A percentile compares a stretch with the other conserved stretches of the same genome.
These are phyloP conservation scores for Adansonia grandidieri DNA, from an alignment of 441 rosid species.

Conservation along the genomic window DNA sequence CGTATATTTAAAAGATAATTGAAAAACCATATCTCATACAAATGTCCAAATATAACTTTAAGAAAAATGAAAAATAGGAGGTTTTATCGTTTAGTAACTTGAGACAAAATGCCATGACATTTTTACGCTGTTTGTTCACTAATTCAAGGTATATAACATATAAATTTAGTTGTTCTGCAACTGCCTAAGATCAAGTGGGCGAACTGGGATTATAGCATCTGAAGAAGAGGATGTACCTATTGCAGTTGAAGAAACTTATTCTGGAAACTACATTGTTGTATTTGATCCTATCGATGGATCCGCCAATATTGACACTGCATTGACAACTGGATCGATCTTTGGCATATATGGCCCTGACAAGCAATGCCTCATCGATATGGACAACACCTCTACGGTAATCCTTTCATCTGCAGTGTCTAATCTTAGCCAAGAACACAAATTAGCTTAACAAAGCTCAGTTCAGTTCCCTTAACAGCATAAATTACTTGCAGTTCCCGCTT, in stretches of 20 bases:
- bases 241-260: conserved; percentile 90
- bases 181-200: conserved; percentile 90
- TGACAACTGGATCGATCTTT: conserved; percentile 92
- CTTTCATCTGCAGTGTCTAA: conserved; percentile 16
- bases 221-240: conserved; percentile 97
- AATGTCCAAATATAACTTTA: no score
- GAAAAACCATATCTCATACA: no score
- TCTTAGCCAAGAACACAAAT: background rate
- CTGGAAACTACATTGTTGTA: conserved; percentile 86
- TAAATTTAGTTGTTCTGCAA: conserved; percentile 70
- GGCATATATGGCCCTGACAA: conserved; percentile 86
- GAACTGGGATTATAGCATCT: conserved; percentile 94
- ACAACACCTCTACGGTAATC: conserved; percentile 61
- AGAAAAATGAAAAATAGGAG: background rate
- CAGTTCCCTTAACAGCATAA: conserved; percentile 22
- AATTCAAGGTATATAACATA: background rate
- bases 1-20: no score
- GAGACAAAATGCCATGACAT: background rate
- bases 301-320: conserved; percentile 89
- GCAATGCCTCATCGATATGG: conserved; percentile 72
- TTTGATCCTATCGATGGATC: conserved; percentile 97
- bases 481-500: background rate
- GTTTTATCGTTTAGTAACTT: background rate
- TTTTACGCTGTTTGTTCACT: conserved; percentile 15
- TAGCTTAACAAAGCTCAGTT: conserved; percentile 12